Evolutionary conservation across 176 grass and related monocot species (phyloP), one percentile per base, ranked within the genome.

Genomic region (Chloris gayana): DNA sequence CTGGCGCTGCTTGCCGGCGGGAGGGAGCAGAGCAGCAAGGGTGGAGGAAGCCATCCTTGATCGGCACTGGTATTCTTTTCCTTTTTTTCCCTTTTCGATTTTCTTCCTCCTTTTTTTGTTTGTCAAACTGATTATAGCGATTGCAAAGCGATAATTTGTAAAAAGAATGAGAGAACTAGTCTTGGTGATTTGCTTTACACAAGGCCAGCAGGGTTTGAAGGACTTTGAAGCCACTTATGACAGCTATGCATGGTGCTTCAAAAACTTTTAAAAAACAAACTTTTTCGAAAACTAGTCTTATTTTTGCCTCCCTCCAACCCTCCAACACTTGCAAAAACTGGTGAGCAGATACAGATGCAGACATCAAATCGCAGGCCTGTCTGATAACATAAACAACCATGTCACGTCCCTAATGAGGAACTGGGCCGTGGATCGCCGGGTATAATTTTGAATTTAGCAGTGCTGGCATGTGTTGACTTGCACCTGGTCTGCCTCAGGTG

Each of bases 201-300:
- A 87, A 72, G 67, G 73, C 49, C 41, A 87, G 13, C 18, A 68
- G 22, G 26, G 53, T 13, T 64, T 44, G 22, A 24, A n/a, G 24
- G 76, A 81, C 87, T 80, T 89, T 54, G 87, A 89, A 89, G 77
- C 45, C 72, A 89, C 87, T 85, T 76, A 46, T 4, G 50, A 54
- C 10, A 59, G n/a, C 56, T 22, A 59, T 26, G 56, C 19, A 51
- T 51, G 18, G 22, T n/a, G n/a, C 56, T 59, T 59, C 56, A 59
- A 59, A 59, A n/a, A 37, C 35, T 37, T 17, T 18, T 18, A 17
- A 50, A 1, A 53, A 53, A 50, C 2, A 19, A 53, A 18, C 15
- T 53, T 19, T 53, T 53, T n/a, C n/a, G 5, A 53, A n/a, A 56
- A 56, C 5, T 30, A 2, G 35, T 27, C 60, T 56, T 39, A 9